Evolutionary conservation across 2,329 filamentous ascomycete species (phyloP), one percentile per base, ranked within the genome.

Genomic region (Zymoseptoria ardabiliae): DNA sequence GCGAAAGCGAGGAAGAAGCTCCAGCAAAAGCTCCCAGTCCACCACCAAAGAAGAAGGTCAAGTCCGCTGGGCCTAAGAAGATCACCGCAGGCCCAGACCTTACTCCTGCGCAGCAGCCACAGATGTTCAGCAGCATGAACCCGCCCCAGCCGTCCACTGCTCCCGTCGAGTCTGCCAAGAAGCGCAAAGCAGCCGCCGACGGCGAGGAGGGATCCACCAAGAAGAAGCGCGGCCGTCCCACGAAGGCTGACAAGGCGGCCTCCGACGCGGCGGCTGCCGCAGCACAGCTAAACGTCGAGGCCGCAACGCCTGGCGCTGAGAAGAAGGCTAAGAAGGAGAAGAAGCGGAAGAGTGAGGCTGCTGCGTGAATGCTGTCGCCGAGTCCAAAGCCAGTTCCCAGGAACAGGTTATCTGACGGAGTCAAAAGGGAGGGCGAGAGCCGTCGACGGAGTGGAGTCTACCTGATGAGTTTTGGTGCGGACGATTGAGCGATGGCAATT

Each of bases 271-370:
- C 50, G 2, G 50, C 50, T 6, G 51, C 51, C 3, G 69, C 51
- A 1, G 51, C 51, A 4, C 51, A 53, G 22, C 51, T 53, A 7
- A 17, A 13, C 11, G 51, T 17, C 22, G 51, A 53, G n/a, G 22
- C 51, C n/a, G 51, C 51, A 3, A 28, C 22, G 22, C 22, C 28
- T 1, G 28, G 28, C n/a, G 28, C 22, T 1, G 51, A 53, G 51
- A 53, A 30, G 22, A 53, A 53, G 51, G 4, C 22, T 1, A 53
- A 53, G 51, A 53, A 53, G 51, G 21, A 53, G 22, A 53, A 53
- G 51, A 53, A 53, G 51, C 22, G 51, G 22, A 53, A 53, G 51
- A 53, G 22, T 28, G 51, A 53, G 51, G 51, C 51, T 23, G 51
- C 51, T 25, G 50, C 50, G 11, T 45, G 35, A 45, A 13, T 13